Evolutionary conservation across 2,329 filamentous ascomycete genomes (phyloP), one percentile per base, ranked within the genome.

Genomic region (Monilinia polystroma): DNA sequence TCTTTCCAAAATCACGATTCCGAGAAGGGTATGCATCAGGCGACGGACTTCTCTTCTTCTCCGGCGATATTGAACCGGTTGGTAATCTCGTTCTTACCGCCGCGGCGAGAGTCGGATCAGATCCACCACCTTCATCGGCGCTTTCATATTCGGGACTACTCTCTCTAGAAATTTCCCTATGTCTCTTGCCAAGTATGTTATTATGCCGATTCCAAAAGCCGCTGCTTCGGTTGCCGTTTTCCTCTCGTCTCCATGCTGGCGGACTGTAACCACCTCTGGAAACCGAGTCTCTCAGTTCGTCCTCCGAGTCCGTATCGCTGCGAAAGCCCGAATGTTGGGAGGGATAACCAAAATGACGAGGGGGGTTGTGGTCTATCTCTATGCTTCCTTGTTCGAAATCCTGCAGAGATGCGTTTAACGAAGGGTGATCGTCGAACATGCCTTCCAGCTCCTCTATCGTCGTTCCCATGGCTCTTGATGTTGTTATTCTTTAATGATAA

Each of bases 291-390:
- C 78, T 73, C 66, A 72, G 76, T 47, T 60, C 58, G 58, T 53
- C 45, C 71, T 75, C 76, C 49, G 75, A 75, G 38, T 78, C 79
- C 49, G 76, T 77, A 52, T 78, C 76, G 54, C 81, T 87, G 71
- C 85, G 83, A 79, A 89, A 89, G 73, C 84, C 86, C 51, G 86
- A 89, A 76, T 88, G 85, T 71, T 86, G 84, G 60, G 84, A 86
- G 20, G 84, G 83, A 66, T 77, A 76, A 29, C 81, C 81, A 68
- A 85, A 84, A 63, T 82, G 76, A 32, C 26, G 64, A 45, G 32
- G 64, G 23, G 84, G 85, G 35, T 72, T 73, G 65, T 70, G 70
- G 66, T 67, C 68, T 68, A 72, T 68, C 67, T 74, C 71, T 75
- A 72, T 75, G 72, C 79, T 80, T 68, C 81, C 81, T 72, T 81